Percentiles rank a stretch among this genome's conserved stretches.
Conservation (phyloP, 371 early-diverging fungal species). For the Zychaea mexicana region DNA sequence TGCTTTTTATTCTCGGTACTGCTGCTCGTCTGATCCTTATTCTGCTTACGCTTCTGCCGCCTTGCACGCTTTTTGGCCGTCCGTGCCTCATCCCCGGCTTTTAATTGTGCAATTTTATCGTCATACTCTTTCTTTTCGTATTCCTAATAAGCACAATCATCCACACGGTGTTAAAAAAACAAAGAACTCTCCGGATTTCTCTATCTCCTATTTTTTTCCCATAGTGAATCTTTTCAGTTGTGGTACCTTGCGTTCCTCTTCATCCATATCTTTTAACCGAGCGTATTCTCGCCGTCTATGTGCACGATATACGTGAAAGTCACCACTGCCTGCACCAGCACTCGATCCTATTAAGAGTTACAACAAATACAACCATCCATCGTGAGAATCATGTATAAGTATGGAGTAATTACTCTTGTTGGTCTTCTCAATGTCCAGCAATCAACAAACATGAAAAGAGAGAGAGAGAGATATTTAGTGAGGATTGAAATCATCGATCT, state of each 20-base stretch:
- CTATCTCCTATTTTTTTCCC: background rate
- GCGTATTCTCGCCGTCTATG: slow-evolving; percentile 87
- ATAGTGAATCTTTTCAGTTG: background rate
- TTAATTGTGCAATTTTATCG: slow-evolving; percentile 57
- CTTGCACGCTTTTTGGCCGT: slow-evolving; percentile 88
- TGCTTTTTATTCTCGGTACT: slow-evolving; percentile 25
- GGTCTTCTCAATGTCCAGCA: background rate
- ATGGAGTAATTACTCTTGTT: too few relatives aligned
- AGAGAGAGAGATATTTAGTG: background rate
- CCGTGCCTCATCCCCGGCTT: slow-evolving; percentile 71
- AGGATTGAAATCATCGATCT: too few relatives aligned
- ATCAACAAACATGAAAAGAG: background rate
- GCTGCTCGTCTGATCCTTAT: slow-evolving; percentile 7
- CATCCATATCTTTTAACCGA: slow-evolving; percentile 79
- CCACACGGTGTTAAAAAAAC: too few relatives aligned
- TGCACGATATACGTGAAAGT: slow-evolving; percentile 94
- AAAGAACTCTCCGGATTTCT: background rate
- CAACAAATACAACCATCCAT: background rate
- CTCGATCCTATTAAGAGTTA: slow-evolving; percentile 71
- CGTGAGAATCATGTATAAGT: background rate
- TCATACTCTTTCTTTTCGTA: slow-evolving; percentile 57
- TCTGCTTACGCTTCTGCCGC: slow-evolving; percentile 70
- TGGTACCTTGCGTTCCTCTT: slow-evolving; percentile 71
- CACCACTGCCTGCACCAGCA: slow-evolving; percentile 96
- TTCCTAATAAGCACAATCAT: slow-evolving; percentile 18